A percentile compares a stretch with the other conserved stretches of the same genome.
Conservation (phyloP, 495 filamentous ascomycete genomes). For the Penicillium waksmanii region DNA sequence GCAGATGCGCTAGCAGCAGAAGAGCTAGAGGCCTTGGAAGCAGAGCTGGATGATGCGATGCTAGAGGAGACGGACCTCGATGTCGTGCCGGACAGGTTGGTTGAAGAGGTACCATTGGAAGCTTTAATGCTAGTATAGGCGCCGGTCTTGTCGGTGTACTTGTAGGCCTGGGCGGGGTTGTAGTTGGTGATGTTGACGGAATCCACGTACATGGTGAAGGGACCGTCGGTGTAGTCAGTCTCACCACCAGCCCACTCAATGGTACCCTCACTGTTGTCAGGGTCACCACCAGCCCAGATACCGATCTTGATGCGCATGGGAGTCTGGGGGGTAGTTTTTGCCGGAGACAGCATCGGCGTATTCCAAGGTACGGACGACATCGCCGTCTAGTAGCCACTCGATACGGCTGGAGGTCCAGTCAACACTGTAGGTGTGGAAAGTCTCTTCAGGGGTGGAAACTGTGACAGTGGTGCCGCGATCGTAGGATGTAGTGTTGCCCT, state of each 20-base stretch:
- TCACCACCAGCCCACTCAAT: constrained; percentile 80
- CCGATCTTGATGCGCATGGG: constrained; percentile 88
- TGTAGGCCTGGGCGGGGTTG: constrained; percentile 60
- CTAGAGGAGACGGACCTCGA: neutral
- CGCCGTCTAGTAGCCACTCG: constrained; percentile 80
- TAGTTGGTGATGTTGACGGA: constrained; percentile 50
- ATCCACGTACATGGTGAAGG: constrained; percentile 78
- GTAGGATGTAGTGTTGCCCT: constrained; percentile 78
- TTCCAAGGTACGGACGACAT: constrained; percentile 70
- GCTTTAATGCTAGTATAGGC: constrained; percentile 72
- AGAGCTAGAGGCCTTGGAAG: constrained; percentile 18
- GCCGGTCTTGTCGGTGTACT: constrained; percentile 67
- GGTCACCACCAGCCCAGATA: constrained; percentile 84
- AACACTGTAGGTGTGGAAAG: constrained; percentile 82
- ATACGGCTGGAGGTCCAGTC: constrained; percentile 80
- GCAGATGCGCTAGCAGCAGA: constrained; percentile 19
- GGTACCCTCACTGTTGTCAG: constrained; percentile 61
- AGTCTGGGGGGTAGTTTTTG: constrained; percentile 82
- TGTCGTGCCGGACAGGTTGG: neutral
- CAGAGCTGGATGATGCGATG: constrained; percentile 15
- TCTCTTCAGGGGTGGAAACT: constrained; percentile 64
- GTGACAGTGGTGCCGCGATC: constrained; percentile 67
- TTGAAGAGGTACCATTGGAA: constrained; percentile 24
- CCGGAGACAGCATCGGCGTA: constrained; percentile 62
- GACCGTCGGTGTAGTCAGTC: constrained; percentile 72